Base-by-base conservation (phyloP, 2,329 filamentous ascomycete genomes). In the Aspergillus aculeatus region DNA sequence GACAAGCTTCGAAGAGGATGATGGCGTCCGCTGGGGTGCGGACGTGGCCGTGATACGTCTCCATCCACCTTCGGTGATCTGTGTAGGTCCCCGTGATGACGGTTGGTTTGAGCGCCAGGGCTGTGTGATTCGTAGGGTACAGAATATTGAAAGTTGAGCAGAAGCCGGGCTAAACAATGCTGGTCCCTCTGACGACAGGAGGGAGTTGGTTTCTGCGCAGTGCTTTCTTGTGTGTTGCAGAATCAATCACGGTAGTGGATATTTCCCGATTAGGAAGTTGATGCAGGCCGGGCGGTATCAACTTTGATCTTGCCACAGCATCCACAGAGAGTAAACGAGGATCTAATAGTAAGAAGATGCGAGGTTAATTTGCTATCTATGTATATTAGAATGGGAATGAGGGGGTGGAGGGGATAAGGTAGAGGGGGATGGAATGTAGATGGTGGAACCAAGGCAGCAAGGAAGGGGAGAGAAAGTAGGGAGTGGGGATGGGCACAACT, bases 11-110 rank as follows among this genome's bases (percentile, higher is more conserved):
- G 73, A 99, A 98, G n/a, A 99, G 84, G 73, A 97, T 93, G 80
- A 99, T 97, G 68, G 95, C 95, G 78, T 99, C 95, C 71, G 88
- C 89, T 44, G 95, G 94, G n/a, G 93, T 96, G 78, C 93, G 91
- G 72, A 99, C 93, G 75, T 91, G 90, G 63, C 95, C 95, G 80
- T 94, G 86, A 74, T 98, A 99, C 50, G 95, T 99, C 81, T 99
- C 95, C 94, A 98, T 98, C 68, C 68, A 69, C 64, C 58, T 66
- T 66, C 62, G 65, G 53, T 60, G 65, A 62, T 66, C 58, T 63
- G 63, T 63, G 48, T 62, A 67, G 56, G 56, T 53, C 48, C 60
- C 61, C 57, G 57, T 60, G 54, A 64, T 62, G 60, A 62, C 24
- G 50, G 63, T 61, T 41, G 60, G 64, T 62, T 63, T 67, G 44